Base-by-base conservation (phyloP, 2,329 filamentous ascomycete genomes). In the Neopestalotiopsis clavispora region DNA sequence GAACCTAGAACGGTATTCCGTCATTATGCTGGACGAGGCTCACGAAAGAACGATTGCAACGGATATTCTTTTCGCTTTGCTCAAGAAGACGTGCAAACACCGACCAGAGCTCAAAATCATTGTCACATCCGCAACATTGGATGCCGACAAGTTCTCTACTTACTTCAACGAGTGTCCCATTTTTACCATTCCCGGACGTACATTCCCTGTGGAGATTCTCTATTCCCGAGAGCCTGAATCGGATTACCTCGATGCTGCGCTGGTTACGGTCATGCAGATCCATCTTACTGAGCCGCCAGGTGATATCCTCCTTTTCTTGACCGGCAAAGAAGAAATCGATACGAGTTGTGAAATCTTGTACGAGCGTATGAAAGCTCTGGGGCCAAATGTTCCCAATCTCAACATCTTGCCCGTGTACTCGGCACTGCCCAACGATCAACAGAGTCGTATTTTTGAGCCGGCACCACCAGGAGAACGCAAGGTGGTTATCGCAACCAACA, bases 191-290 rank as follows among this genome's bases (percentile, higher is more conserved):
- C 96, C 96, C 3, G 96, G 96, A 62, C 89, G 96, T 71, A 98
- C 96, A 0, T 99, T 91, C 82, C 96, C 97, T 0, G 96, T 99
- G 38, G 96, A 98, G 80, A 91, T 98, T 67, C 91, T 99, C 80
- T 99, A 98, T 80, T 97, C 94, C 2, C 89, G 93, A 68, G 96
- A 99, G 77, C 96, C 97, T 0, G 96, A 98, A 78, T 94, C 93
- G 0, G 97, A 99, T 78, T 99, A 99, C 75, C 85, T 99, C 14
- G 96, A 98, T 78, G 91, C 95, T 1, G 94, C 96, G 0, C 84
- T 99, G n/a, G 92, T 95, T 14, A 98, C 96, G 0, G 94, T 98
- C 62, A 98, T 99, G 95, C 94, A 98, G 77, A 98, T 99, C 67
- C 96, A 99, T 78, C 83, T 99, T 20, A 96, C 92, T 1, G 96